Evolutionary conservation across 768 basidiomycete genomes (phyloP).

Genomic region (Agaricus subrufescens): DNA sequence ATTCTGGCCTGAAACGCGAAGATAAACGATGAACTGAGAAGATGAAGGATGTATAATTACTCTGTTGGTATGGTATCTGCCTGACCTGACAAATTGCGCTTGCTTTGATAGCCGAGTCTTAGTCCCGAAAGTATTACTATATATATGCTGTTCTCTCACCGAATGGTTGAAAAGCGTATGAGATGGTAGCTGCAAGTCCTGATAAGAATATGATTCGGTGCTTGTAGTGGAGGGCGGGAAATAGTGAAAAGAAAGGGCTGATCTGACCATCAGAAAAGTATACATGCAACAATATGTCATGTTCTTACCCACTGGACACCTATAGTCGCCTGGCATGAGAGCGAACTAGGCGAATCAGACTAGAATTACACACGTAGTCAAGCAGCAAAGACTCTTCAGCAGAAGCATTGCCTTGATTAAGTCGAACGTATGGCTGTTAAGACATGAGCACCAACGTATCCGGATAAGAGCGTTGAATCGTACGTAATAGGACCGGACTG

Average conservation of each 20-base stretch:
- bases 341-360: background rate
- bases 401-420: slow-evolving; percentile 46
- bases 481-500: slow-evolving; percentile 56
- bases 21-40: background rate
- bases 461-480: slow-evolving; percentile 9
- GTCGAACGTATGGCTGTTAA: slow-evolving; percentile 56
- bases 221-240: slow-evolving; percentile 42
- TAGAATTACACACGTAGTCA: slow-evolving; percentile 48
- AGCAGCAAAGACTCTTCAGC: slow-evolving; percentile 60
- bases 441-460: background rate
- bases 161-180: slow-evolving; percentile 53
- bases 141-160: slow-evolving; percentile 29
- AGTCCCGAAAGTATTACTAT: background rate
- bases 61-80: slow-evolving; percentile 19
- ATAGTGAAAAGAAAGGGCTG: slow-evolving; percentile 41
- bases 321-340: slow-evolving; percentile 13
- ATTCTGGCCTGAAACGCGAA: slow-evolving; percentile 16
- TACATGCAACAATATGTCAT: background rate
- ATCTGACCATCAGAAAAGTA: slow-evolving; percentile 6
- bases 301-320: slow-evolving; percentile 39
- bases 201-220: slow-evolving; percentile 56
- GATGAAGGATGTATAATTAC: slow-evolving; percentile 13
- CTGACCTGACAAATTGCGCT: slow-evolving; percentile 36
- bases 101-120: slow-evolving; percentile 24
- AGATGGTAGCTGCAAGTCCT: slow-evolving; percentile 37